Evolutionary conservation across 176 grass and related monocot species (phyloP).

Genomic region (Puccinellia tenuiflora): DNA sequence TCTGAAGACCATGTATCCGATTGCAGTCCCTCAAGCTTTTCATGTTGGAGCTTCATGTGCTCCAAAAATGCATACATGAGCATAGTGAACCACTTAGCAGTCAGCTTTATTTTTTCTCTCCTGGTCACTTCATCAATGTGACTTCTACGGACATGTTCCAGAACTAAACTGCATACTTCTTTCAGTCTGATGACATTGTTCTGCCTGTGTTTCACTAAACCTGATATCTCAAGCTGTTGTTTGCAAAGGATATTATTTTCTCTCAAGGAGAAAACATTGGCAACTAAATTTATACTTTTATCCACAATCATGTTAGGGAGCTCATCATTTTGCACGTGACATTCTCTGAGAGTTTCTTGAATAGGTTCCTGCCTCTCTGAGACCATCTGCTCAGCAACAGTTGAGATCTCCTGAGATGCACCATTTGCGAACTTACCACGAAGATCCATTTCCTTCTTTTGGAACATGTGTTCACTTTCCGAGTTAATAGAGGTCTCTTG

Average conservation of each 20-base stretch:
- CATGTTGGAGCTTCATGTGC: constrained; percentile 46
- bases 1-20: constrained; percentile 27
- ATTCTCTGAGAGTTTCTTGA: constrained; percentile 21
- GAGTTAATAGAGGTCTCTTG: constrained; percentile 23
- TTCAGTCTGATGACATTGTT: constrained; percentile 40
- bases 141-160: constrained; percentile 36
- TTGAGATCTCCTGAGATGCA: constrained; percentile 18
- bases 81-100: constrained; percentile 44
- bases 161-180: constrained; percentile 28
- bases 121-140: constrained; percentile 19
- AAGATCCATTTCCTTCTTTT: constrained; percentile 19
- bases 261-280: constrained; percentile 43
- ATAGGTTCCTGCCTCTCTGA: constrained; percentile 25
- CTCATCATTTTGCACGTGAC: constrained; percentile 17
- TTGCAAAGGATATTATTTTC: constrained; percentile 38
- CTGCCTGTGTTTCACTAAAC: constrained; percentile 37
- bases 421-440: constrained; percentile 25
- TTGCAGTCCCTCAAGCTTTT: constrained; percentile 33
- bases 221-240: constrained; percentile 46
- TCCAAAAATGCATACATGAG: constrained; percentile 41
- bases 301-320: not conserved
- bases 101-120: constrained; percentile 37
- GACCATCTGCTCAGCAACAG: constrained; percentile 17
- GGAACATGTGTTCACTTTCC: not conserved
- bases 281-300: constrained; percentile 38